These are phyloP conservation scores for Suillus spraguei DNA, from an alignment of 768 basidiomycete genomes.

Conservation along the genomic window DNA sequence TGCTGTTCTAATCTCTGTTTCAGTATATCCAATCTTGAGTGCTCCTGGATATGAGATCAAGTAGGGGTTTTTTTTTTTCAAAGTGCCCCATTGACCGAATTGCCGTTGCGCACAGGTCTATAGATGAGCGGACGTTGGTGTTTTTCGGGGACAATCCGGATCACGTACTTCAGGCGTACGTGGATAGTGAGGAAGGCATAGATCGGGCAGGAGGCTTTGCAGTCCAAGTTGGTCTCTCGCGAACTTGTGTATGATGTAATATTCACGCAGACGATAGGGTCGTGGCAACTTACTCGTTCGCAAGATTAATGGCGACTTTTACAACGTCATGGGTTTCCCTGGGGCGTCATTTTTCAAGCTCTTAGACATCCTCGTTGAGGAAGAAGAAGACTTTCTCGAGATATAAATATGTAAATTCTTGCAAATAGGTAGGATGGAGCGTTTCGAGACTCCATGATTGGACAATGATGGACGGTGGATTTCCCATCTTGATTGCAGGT, in stretches of 20 bases:
- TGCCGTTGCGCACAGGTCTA: constrained; percentile 49
- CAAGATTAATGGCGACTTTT: constrained; percentile 87
- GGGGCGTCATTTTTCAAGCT: constrained; percentile 82
- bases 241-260: background rate
- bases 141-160: constrained; percentile 68
- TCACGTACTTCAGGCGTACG: constrained; percentile 74
- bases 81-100: background rate
- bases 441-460: background rate
- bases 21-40: constrained; percentile 75
- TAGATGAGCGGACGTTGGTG: constrained; percentile 82
- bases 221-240: constrained; percentile 64
- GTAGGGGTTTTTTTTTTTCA: constrained; percentile 36
- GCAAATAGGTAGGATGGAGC: background rate
- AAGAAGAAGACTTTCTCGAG: constrained; percentile 72
- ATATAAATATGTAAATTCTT: constrained; percentile 21
- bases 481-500: background rate
- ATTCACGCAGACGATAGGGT: constrained; percentile 49
- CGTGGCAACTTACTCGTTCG: constrained; percentile 80
- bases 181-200: constrained; percentile 80
- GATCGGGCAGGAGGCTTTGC: constrained; percentile 95
- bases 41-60: constrained; percentile 77
- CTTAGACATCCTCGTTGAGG: constrained; percentile 68
- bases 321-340: constrained; percentile 93
- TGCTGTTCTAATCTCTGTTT: constrained; percentile 1
- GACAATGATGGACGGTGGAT: background rate